Conservation (phyloP, 2,329 filamentous ascomycete species). For the Alternaria dauci region DNA sequence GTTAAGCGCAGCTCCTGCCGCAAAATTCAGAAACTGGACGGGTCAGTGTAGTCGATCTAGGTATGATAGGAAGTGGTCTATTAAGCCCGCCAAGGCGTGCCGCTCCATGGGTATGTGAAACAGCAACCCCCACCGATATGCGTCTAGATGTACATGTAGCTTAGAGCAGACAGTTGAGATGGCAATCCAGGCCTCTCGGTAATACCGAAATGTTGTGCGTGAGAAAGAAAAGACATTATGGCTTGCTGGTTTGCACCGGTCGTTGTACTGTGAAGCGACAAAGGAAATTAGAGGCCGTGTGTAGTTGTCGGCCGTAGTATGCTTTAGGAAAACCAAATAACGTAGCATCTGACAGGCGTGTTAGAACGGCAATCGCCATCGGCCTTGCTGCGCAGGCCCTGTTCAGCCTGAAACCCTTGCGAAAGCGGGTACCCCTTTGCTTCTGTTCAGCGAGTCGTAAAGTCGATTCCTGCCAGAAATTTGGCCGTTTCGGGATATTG, state of each 20-base stretch:
- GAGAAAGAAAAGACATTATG: conserved; percentile 32
- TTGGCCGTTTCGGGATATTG: conserved; percentile 33
- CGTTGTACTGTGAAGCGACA: conserved; percentile 24
- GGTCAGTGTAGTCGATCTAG: conserved; percentile 7
- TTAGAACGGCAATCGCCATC: conserved; percentile 4
- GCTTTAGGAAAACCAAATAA: conserved; percentile 8
- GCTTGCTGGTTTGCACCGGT: conserved; percentile 21
- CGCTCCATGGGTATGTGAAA: conserved; percentile 33
- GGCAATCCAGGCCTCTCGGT: conserved; percentile 12
- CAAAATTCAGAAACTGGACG: background rate
- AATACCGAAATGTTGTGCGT: conserved; percentile 35
- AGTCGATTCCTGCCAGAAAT: conserved; percentile 26
- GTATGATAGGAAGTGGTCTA: conserved; percentile 34
- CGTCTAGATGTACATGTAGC: conserved; percentile 27
- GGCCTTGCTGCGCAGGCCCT: conserved; percentile 25
- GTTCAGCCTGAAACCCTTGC: conserved; percentile 42
- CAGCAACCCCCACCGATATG: conserved; percentile 26
- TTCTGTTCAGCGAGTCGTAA: conserved; percentile 42
- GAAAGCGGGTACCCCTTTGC: conserved; percentile 36
- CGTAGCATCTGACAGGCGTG: background rate
- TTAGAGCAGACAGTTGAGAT: conserved; percentile 18
- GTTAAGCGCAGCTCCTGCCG: conserved; percentile 4
- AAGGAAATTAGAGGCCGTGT: background rate
- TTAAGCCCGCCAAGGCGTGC: conserved; percentile 39
- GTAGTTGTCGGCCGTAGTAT: background rate